Evolutionary conservation across 139 green algal genomes (phyloP).

Genomic region (Mesotaenium endlicherianum): DNA sequence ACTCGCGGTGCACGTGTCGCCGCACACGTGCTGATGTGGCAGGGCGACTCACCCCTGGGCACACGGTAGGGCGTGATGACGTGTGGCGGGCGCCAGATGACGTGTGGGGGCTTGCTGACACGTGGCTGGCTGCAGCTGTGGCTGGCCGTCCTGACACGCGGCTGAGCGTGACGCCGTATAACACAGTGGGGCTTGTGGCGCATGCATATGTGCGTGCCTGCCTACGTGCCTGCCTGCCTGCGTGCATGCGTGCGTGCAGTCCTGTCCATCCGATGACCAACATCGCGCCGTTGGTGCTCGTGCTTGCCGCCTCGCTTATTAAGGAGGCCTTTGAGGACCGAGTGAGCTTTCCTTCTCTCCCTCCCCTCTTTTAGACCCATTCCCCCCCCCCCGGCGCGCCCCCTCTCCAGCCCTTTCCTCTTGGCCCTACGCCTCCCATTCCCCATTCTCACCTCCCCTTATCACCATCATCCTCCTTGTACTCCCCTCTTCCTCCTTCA

Average conservation of each 20-base stretch:
- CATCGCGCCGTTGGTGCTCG: constrained; percentile 68
- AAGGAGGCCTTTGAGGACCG: constrained; percentile 72
- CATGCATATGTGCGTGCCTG: background rate
- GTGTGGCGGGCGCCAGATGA: too few species aligned
- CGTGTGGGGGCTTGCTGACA: too few species aligned
- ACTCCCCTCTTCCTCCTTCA: background rate
- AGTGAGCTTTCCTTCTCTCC: background rate
- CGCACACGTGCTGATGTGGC: too few species aligned
- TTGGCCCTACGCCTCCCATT: background rate
- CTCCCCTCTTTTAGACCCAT: background rate
- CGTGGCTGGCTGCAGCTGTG: too few species aligned
- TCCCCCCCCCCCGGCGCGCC: background rate
- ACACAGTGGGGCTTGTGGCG: too few species aligned
- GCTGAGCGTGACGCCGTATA: too few species aligned
- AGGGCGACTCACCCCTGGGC: too few species aligned
- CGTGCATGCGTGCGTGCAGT: background rate
- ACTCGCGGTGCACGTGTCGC: too few species aligned
- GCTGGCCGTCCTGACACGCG: too few species aligned
- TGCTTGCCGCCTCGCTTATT: constrained; percentile 73
- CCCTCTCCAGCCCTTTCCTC: background rate
- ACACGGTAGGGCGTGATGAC: too few species aligned
- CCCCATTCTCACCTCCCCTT: background rate
- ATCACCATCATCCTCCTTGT: too few species aligned
- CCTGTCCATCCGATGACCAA: constrained; percentile 45
- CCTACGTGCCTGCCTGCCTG: background rate